Evolutionary conservation across 306 rosid genomes (phyloP), one percentile per base, ranked within the genome.

Genomic region (Quercus aquifolioides): DNA sequence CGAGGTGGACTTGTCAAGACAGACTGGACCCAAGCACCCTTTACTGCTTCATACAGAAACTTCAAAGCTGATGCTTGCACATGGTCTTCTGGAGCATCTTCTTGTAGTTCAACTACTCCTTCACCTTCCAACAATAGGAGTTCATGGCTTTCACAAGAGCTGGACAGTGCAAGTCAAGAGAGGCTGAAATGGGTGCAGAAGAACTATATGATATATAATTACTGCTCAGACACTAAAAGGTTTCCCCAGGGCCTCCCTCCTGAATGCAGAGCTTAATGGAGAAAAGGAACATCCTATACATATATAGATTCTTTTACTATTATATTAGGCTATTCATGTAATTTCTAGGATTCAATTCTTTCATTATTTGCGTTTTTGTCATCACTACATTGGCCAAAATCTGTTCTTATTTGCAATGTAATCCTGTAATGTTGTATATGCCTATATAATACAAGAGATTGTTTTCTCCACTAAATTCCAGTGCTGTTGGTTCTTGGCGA

Each of bases 1-100:
- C 87, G 95, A 73, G 93, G 94, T 6, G 96, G 97, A 1, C 85
- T 91, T 4, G 90, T 93, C 0, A 91, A 93, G 80, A 89, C 92
- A 21, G 91, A 93, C 19, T 91, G 96, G 94, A 49, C 23, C 10
- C 56, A 83, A 77, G 92, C 92, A 43, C 97, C 94, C 2, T 93
- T 93, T 83, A 73, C 84, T 2, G 90, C 94, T 11, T 88, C 92
- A 0, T 93, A 84, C 55, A 87, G 87, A 23, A 89, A 89, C 82
- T 88, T 93, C 86, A 88, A 75, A 19, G 90, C 91, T 0, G 49
- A 84, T 71, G 94, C 89, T 1, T 91, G 94, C 43, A 71, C 83
- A 20, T 17, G 78, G 83, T 76, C 90, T 2, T 75, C 84, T 52
- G 89, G 81, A 3, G 49, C 65, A 4, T 87, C 96, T 4, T 91